A percentile compares a stretch with the other conserved stretches of the same genome.
Evolutionary conservation across 352 stramenopile genomes (phyloP).

Genomic region (Pythium rhizo-oryzae): DNA sequence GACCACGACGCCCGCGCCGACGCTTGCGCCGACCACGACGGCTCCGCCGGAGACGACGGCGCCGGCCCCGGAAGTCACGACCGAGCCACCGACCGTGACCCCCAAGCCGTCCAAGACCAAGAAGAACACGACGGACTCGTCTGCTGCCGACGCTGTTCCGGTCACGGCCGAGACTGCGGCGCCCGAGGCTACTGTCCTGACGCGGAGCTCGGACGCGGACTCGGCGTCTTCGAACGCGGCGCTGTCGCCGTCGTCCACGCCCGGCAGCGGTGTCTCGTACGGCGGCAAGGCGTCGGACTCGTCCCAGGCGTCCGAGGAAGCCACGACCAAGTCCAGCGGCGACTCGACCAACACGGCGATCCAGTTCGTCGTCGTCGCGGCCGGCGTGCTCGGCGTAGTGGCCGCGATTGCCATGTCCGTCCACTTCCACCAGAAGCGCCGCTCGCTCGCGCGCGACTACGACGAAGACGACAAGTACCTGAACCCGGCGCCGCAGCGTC

Average conservation of each 20-base stretch:
- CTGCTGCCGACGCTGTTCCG: not conserved
- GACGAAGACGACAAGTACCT: constrained; percentile 28
- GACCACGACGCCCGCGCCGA: constrained; percentile 3
- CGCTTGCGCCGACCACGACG: not conserved
- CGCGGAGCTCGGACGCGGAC: not conserved
- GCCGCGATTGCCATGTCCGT: constrained; percentile 17
- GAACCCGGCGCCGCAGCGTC: constrained; percentile 12
- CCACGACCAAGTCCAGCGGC: constrained; percentile 1
- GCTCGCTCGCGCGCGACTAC: constrained; percentile 10
- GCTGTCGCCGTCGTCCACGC: not conserved
- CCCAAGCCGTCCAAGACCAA: constrained; percentile 8
- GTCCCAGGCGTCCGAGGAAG: not conserved
- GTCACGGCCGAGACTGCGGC: not conserved
- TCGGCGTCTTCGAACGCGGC: not conserved
- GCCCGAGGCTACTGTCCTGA: not conserved
- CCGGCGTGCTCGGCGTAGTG: constrained; percentile 18
- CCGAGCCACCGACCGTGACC: constrained; percentile 8
- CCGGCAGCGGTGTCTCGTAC: constrained; percentile 13
- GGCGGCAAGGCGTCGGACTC: constrained; percentile 6
- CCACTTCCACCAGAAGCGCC: constrained; percentile 16
- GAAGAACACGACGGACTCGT: constrained; percentile 7
- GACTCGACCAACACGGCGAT: constrained; percentile 3
- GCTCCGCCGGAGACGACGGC: not conserved
- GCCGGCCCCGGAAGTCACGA: constrained; percentile 5
- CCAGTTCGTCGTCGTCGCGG: constrained; percentile 17